Evolutionary conservation across 2,329 filamentous ascomycete species (phyloP), one percentile per base, ranked within the genome.

Genomic region (Diaporthe sp.): DNA sequence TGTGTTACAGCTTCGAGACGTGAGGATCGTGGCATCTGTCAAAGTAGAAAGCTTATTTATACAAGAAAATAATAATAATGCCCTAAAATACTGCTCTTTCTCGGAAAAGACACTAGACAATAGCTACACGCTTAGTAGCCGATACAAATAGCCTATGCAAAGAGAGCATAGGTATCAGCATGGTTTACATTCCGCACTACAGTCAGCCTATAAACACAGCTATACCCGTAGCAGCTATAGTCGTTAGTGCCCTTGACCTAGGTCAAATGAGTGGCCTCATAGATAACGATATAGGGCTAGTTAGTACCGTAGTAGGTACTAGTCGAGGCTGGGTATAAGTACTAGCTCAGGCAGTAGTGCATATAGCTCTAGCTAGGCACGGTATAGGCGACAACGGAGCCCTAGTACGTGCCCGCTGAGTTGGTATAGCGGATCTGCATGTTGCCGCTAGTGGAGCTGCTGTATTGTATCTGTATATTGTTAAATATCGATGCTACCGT

Each of bases 231-330:
- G 39, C 85, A 58, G 32, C 55, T 88, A 70, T 88, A 83, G 79
- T 94, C 92, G 2, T 87, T 81, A 2, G 91, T 93, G 12, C 90
- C 89, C 72, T 89, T 89, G 75, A 82, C 83, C 86, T 79, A 87
- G 82, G 25, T 88, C 85, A 88, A 76, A 79, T 94, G 92, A 9
- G 92, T 92, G 77, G 87, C 85, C 85, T 94, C 92, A 79, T 94
- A 92, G n/a, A 94, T 81, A 44, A 87, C 87, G 19, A 92, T 93
- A 15, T 88, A 92, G 4, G 89, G 90, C 82, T 92, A 89, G 79
- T 93, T 92, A 82, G 93, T 91, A 2, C 79, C 87, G 79, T 93
- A 90, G 84, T 92, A 94, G 1, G 80, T 82, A 12, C 77, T 78
- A 9, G 87, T 83, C 42, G 90, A 74, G 2, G 85, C 84, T 0